A percentile compares a stretch with the other conserved stretches of the same genome.
Evolutionary conservation across 2,329 filamentous ascomycete species (phyloP).

Genomic region (Pseudocercospora pini-densiflorae): DNA sequence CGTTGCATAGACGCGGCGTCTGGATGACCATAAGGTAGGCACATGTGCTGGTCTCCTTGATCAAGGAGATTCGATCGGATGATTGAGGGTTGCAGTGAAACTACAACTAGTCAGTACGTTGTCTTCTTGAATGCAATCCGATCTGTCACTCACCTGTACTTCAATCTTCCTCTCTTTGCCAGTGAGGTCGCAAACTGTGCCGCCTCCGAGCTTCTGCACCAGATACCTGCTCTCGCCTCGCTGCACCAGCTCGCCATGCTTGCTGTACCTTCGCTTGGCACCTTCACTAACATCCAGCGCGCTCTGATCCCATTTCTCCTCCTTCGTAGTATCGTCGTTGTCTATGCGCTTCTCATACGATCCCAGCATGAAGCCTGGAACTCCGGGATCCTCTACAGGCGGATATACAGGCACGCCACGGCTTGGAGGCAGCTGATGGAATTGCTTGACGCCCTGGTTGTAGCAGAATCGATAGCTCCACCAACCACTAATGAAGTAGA

Average conservation of each 20-base stretch:
- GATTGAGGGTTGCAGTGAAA: slow-evolving; percentile 79
- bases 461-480: slow-evolving; percentile 98
- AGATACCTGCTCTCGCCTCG: slow-evolving; percentile 86
- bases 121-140: not conserved
- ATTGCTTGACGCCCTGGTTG: slow-evolving; percentile 83
- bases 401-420: slow-evolving; percentile 70
- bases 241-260: slow-evolving; percentile 62
- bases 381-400: slow-evolving; percentile 75
- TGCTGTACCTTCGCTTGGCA: slow-evolving; percentile 43
- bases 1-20: slow-evolving; percentile 84
- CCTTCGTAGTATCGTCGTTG: slow-evolving; percentile 37
- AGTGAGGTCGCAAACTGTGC: slow-evolving; percentile 85
- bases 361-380: slow-evolving; percentile 78
- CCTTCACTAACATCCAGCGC: slow-evolving; percentile 37
- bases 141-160: slow-evolving; percentile 60
- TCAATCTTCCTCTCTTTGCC: slow-evolving; percentile 81
- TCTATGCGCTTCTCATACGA: slow-evolving; percentile 49
- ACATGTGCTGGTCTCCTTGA: slow-evolving; percentile 91
- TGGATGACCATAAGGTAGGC: slow-evolving; percentile 93
- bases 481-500: slow-evolving; percentile 87
- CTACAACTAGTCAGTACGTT: slow-evolving; percentile 38
- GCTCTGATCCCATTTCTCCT: slow-evolving; percentile 33
- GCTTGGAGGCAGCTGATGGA: slow-evolving; percentile 77
- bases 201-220: slow-evolving; percentile 78
- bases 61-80: slow-evolving; percentile 81